Base-by-base conservation (phyloP, 257 asterid genomes). In the Capsicum rhomboideum region DNA sequence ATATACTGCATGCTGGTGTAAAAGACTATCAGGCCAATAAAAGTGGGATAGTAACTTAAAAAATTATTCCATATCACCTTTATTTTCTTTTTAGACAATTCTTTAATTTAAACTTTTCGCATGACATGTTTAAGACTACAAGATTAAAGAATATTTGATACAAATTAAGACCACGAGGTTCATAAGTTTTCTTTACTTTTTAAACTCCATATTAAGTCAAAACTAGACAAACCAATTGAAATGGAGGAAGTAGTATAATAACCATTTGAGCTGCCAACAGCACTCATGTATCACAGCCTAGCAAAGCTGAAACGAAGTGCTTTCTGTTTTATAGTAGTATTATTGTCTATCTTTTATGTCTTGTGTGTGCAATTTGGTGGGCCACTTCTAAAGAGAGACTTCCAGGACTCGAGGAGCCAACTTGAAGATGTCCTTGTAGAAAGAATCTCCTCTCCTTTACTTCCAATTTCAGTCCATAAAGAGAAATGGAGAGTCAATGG, bases 331-430 rank as follows among this genome's bases (percentile, higher is more conserved):
- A 69, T 67, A 69, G 20, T 85, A 86, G 14, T 82, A 26, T 1
- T 52, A 83, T 79, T 80, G 58, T 46, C 79, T 56, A 40, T 64
- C 71, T 79, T 86, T 80, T 50, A 31, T 23, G 46, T 54, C 64
- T 55, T 40, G n/a, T n/a, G n/a, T 80, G 52, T 82, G 83, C 82
- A 86, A 82, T 71, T 85, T 85, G 85, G 88, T 88, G 89, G 88
- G 90, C 53, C 63, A 66, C 78, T 34, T 6, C 68, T 44, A 54
- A 55, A 52, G 63, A 12, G 64, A 67, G 82, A 59, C 75, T 90
- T 93, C 97, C 96, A 20, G 69, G 82, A 84, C 79, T 89, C 86
- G 63, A 46, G 97, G 97, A 93, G 79, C 92, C 90, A 90, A 90
- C 92, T 85, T 80, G 20, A 69, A 26, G 2, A 21, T 77, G 71